Conservation (phyloP, 768 basidiomycete genomes). For the Boletus vermiculosoides region DNA sequence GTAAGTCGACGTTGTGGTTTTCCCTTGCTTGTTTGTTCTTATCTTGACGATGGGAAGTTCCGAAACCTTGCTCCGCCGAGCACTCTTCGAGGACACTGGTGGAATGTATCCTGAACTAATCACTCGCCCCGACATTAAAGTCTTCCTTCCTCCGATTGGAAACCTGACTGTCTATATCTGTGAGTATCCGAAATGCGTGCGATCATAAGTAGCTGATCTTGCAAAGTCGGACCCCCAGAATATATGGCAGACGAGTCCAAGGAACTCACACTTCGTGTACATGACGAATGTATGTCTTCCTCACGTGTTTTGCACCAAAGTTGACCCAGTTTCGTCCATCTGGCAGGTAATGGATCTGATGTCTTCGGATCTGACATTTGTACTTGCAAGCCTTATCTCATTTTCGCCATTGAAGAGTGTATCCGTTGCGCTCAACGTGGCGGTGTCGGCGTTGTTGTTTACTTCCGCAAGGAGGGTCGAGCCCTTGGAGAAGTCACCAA, state of each 20-base stretch:
- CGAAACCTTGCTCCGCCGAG: conserved; percentile 81
- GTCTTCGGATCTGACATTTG: conserved; percentile 94
- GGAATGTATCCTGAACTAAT: conserved; percentile 96
- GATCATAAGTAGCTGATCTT: neutral
- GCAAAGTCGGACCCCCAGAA: conserved; percentile 76
- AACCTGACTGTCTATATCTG: conserved; percentile 91
- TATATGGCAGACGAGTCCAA: conserved; percentile 73
- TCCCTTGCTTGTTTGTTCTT: neutral
- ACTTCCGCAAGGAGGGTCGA: conserved; percentile 93
- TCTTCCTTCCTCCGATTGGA: conserved; percentile 95
- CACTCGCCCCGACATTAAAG: conserved; percentile 92
- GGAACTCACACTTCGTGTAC: conserved; percentile 83
- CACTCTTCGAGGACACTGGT: conserved; percentile 93
- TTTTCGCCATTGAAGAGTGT: conserved; percentile 92
- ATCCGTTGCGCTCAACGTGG: conserved; percentile 79
- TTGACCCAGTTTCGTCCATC: neutral
- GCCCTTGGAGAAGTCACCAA: conserved; percentile 94
- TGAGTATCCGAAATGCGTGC: conserved; percentile 31
- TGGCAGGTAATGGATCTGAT: conserved; percentile 86
- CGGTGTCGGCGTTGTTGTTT: conserved; percentile 90
- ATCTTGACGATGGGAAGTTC: conserved; percentile 45
- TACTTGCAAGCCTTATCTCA: conserved; percentile 90
- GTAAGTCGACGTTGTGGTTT: conserved; percentile 42
- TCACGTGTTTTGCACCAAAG: neutral
- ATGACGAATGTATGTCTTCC: conserved; percentile 81